Evolutionary conservation across 306 rosid species (phyloP).

Genomic region (Lotus japonicus): DNA sequence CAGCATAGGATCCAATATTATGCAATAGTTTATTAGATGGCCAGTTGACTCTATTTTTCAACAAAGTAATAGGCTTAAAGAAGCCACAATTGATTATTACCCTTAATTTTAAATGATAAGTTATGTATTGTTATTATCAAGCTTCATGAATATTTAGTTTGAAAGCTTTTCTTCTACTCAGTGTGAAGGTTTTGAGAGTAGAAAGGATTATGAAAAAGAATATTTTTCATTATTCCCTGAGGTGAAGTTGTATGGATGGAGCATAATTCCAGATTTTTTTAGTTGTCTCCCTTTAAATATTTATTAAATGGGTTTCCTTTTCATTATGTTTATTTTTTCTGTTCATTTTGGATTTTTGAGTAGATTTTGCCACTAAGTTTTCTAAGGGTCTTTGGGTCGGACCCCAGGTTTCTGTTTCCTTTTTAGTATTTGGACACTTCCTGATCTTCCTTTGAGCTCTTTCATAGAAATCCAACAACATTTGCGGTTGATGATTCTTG

Average conservation of each 20-base stretch:
- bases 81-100: neutral
- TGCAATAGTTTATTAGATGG: conserved; percentile 10
- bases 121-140: neutral
- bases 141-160: neutral
- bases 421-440: neutral
- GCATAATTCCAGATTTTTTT: too few species aligned
- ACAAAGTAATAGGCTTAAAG: neutral
- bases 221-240: neutral
- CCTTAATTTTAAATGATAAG: neutral
- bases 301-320: too few species aligned
- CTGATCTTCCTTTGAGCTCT: too few species aligned
- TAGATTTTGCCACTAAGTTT: too few species aligned
- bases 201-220: neutral
- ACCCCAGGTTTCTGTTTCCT: neutral
- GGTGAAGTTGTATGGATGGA: too few species aligned
- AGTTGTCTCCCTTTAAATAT: too few species aligned
- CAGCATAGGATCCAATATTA: neutral
- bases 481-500: neutral
- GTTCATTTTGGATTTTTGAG: too few species aligned
- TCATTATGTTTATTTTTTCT: too few species aligned
- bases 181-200: neutral
- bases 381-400: too few species aligned
- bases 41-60: neutral
- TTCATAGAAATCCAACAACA: neutral
- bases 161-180: neutral